Evolutionary conservation across 257 asterid species (phyloP).

Genomic region (Solanum chilense): DNA sequence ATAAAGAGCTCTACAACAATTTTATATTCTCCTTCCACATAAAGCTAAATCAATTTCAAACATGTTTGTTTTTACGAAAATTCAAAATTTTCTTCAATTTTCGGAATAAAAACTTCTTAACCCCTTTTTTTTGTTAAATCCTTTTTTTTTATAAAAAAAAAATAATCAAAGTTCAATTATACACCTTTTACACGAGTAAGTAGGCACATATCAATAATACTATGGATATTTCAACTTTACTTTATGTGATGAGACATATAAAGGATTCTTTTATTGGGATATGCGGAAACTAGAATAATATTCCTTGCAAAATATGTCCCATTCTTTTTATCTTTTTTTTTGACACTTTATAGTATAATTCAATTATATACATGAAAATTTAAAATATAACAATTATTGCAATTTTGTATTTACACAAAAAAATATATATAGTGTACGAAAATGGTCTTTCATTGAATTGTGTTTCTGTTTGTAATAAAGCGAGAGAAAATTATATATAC

Average conservation of each 20-base stretch:
- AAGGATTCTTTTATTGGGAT: background rate
- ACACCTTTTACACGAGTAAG: background rate
- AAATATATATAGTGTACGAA: background rate
- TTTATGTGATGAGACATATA: background rate
- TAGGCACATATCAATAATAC: background rate
- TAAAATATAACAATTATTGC: too few relatives aligned
- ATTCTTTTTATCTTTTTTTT: background rate
- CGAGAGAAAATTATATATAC: too few relatives aligned
- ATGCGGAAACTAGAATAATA: background rate
- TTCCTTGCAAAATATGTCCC: background rate
- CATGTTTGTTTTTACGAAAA: background rate
- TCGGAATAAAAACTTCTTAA: background rate
- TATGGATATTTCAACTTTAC: background rate
- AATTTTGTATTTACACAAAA: background rate
- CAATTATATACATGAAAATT: too few relatives aligned
- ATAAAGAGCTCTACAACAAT: background rate
- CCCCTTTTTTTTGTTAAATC: background rate
- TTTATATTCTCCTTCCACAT: too few relatives aligned
- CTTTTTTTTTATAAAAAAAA: fast-evolving
- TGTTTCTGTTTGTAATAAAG: too few relatives aligned
- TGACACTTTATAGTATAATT: background rate
- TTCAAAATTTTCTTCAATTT: background rate
- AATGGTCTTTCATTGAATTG: too few relatives aligned
- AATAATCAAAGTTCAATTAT: background rate
- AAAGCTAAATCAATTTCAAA: background rate